These are phyloP conservation scores for Amanita brunnescens DNA, from an alignment of 768 basidiomycete genomes.

Conservation along the genomic window DNA sequence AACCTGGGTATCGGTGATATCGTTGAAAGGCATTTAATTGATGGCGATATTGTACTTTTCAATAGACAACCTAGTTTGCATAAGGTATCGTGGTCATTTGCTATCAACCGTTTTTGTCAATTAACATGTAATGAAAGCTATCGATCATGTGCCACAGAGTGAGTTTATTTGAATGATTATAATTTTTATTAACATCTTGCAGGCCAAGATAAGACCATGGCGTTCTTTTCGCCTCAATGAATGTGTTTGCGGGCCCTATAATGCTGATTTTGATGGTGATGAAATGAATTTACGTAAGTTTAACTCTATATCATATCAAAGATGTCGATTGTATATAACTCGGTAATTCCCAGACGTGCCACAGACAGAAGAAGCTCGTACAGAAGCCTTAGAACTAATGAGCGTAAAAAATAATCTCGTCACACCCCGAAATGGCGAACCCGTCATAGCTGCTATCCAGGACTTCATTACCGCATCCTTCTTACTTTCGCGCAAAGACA, in stretches of 20 bases:
- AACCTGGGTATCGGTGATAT: conserved; percentile 79
- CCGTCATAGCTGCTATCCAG: conserved; percentile 98
- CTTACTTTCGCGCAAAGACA: conserved; percentile 87
- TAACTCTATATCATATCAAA: background rate
- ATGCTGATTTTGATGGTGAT: conserved; percentile 99
- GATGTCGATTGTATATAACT: conserved; percentile 4
- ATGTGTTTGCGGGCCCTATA: conserved; percentile 98
- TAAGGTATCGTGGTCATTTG: conserved; percentile 41
- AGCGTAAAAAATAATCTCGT: conserved; percentile 94
- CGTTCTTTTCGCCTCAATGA: conserved; percentile 95
- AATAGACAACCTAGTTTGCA: conserved; percentile 99
- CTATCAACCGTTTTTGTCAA: background rate
- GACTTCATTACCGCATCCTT: conserved; percentile 99
- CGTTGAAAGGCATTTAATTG: conserved; percentile 90
- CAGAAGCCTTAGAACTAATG: conserved; percentile 97
- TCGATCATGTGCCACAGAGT: conserved; percentile 99
- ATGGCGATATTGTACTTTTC: conserved; percentile 95
- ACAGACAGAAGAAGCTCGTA: conserved; percentile 96
- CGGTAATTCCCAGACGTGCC: conserved; percentile 66
- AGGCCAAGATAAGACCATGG: conserved; percentile 94
- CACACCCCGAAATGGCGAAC: conserved; percentile 96
- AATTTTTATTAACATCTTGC: background rate
- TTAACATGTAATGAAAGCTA: conserved; percentile 37
- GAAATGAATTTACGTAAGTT: conserved; percentile 97
- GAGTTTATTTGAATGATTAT: background rate